Percentiles rank a stretch among this genome's conserved stretches.
Evolutionary conservation across 352 stramenopile genomes (phyloP).

Genomic region (Phytophthora hibernalis): DNA sequence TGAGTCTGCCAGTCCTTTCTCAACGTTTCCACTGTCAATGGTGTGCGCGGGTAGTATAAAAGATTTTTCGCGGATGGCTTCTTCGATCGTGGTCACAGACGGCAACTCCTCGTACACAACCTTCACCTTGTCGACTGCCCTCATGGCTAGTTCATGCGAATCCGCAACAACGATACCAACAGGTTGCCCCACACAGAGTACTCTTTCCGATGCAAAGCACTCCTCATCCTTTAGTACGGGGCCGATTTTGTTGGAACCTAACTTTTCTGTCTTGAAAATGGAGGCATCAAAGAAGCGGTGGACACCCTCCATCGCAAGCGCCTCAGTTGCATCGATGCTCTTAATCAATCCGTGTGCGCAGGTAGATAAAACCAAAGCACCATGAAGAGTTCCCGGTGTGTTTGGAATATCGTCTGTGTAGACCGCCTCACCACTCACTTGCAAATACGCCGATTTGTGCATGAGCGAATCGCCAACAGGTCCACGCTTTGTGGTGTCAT

Average conservation of each 20-base stretch:
- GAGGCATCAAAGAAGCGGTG: conserved; percentile 85
- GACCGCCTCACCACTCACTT: conserved; percentile 95
- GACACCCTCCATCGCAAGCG: conserved; percentile 90
- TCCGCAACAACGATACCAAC: conserved; percentile 87
- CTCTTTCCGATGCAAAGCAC: conserved; percentile 78
- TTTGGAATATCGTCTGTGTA: conserved; percentile 96
- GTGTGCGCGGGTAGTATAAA: conserved; percentile 89
- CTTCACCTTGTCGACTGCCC: conserved; percentile 82
- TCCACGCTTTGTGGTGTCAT: conserved; percentile 45
- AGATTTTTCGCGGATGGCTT: conserved; percentile 93
- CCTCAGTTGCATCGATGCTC: conserved; percentile 84
- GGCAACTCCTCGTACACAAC: conserved; percentile 91
- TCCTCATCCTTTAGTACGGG: conserved; percentile 89
- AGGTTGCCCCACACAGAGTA: conserved; percentile 81
- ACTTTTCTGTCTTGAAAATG: conserved; percentile 64
- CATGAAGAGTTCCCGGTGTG: conserved; percentile 89
- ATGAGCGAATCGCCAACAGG: conserved; percentile 92
- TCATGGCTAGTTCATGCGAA: conserved; percentile 78
- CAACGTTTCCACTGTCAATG: conserved; percentile 88
- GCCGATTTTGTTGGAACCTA: conserved; percentile 85
- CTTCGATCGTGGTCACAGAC: conserved; percentile 94
- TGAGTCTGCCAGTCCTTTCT: conserved; percentile 67
- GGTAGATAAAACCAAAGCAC: conserved; percentile 91
- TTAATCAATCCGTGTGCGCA: conserved; percentile 84
- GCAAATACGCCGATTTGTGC: conserved; percentile 93